phyloP scores from a whole-genome alignment of 306 rosid species.

The Vachellia pachyceras region DNA sequence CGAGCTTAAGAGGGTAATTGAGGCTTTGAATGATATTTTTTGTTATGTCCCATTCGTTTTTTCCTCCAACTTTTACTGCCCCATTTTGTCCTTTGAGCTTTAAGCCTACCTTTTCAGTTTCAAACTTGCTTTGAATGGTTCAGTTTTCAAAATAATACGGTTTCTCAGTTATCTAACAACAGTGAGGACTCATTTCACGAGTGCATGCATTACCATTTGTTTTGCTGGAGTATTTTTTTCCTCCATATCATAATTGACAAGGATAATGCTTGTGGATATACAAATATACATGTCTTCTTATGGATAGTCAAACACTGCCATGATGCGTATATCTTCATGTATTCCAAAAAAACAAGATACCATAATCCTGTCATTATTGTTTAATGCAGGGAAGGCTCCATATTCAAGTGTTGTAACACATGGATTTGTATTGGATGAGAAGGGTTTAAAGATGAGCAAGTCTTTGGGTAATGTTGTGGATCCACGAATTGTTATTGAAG shows the following conservation, averaged over 20 bases:
- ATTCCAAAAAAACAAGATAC: conserved; percentile 23
- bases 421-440: conserved; percentile 98
- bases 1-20: not conserved
- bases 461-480: conserved; percentile 97
- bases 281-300: conserved; percentile 10
- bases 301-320: conserved; percentile 5
- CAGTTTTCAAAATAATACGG: not conserved
- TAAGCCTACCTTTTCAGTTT: not conserved
- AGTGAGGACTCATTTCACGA: not conserved
- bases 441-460: conserved; percentile 98
- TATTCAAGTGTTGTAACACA: conserved; percentile 89
- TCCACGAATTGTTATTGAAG: conserved; percentile 86
- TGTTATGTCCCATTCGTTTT: not conserved
- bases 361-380: conserved; percentile 40
- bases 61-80: not conserved
- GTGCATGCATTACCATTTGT: not conserved
- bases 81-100: not conserved
- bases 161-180: not conserved
- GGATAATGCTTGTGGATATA: not conserved
- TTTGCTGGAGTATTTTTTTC: conserved; percentile 9
- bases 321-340: conserved; percentile 3
- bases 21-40: not conserved
- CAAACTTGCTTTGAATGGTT: not conserved
- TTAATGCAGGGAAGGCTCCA: conserved; percentile 89
- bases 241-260: conserved; percentile 25